A percentile compares a stretch with the other conserved stretches of the same genome.
Evolutionary conservation across 176 grass and related monocot species (phyloP).

Genomic region (Juncus inflexus): DNA sequence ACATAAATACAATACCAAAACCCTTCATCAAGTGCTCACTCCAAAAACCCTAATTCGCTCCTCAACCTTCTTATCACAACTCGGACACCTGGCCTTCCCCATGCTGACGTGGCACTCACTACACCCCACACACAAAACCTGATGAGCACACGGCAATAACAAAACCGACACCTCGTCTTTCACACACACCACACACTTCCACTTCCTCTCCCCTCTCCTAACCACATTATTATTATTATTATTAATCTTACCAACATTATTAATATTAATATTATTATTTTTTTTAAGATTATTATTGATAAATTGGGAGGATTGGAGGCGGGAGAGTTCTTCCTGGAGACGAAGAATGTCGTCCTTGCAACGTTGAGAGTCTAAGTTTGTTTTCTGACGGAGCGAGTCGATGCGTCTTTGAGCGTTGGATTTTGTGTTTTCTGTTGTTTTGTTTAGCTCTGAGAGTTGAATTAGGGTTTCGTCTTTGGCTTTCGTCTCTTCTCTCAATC

Average conservation of each 20-base stretch:
- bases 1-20: background rate
- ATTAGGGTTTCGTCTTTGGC: slow-evolving; percentile 8
- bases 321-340: slow-evolving; percentile 25
- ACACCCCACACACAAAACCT: slow-evolving; percentile 24
- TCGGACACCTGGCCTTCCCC: slow-evolving; percentile 24
- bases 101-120: slow-evolving; percentile 24
- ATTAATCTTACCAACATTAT: no score
- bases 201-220: slow-evolving; percentile 15
- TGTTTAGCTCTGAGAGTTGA: slow-evolving; percentile 17
- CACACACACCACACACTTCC: slow-evolving; percentile 16
- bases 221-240: background rate
- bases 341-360: slow-evolving; percentile 25
- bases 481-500: slow-evolving; percentile 18
- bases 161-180: slow-evolving; percentile 29
- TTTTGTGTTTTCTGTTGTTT: slow-evolving; percentile 5
- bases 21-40: slow-evolving; percentile 14
- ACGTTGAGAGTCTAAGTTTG: slow-evolving; percentile 13
- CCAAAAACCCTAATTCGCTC: slow-evolving; percentile 24
- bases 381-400: slow-evolving; percentile 27
- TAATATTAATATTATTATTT: no score
- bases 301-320: slow-evolving; percentile 6
- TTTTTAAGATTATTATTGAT: background rate
- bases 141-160: slow-evolving; percentile 22
- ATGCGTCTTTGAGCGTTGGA: background rate
- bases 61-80: slow-evolving; percentile 23